A percentile compares a stretch with the other conserved stretches of the same genome.
phyloP scores from a whole-genome alignment of 345 rosid species.

The Bruguiera gymnorhiza region DNA sequence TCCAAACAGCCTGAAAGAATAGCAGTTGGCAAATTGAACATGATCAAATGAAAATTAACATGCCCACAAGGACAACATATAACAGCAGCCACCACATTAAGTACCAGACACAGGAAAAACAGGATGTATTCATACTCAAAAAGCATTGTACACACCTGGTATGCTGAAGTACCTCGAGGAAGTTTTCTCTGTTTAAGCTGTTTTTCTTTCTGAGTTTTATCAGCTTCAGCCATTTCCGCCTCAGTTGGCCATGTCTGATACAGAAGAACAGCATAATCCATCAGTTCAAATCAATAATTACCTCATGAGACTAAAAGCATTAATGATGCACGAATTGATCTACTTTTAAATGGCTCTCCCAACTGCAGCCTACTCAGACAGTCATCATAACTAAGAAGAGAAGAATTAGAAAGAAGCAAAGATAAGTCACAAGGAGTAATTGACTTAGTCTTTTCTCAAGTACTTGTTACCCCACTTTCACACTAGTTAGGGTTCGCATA shows the following conservation, averaged over 20 bases:
- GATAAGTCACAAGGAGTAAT: too few species aligned
- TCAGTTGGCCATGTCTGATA: conserved; percentile 95
- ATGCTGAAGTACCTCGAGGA: conserved; percentile 91
- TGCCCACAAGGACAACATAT: not conserved
- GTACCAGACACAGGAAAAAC: not conserved
- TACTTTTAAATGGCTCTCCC: too few species aligned
- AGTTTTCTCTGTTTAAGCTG: conserved; percentile 55
- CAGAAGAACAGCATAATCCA: conserved; percentile 5
- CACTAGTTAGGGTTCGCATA: too few species aligned
- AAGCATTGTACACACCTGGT: conserved; percentile 53
- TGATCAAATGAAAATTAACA: not conserved
- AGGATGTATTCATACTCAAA: not conserved
- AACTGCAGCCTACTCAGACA: too few species aligned
- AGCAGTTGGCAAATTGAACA: not conserved
- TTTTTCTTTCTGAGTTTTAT: conserved; percentile 50
- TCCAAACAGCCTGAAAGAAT: conserved; percentile 89
- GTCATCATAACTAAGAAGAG: too few species aligned
- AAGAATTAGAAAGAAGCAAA: too few species aligned
- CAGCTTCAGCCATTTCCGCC: conserved; percentile 90
- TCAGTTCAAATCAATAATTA: too few species aligned
- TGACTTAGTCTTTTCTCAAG: too few species aligned
- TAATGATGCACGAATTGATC: too few species aligned
- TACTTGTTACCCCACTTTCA: too few species aligned
- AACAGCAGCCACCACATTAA: not conserved
- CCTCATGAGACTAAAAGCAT: too few species aligned